Evolutionary conservation across 495 filamentous ascomycete genomes (phyloP).

Genomic region (Podospora australis): DNA sequence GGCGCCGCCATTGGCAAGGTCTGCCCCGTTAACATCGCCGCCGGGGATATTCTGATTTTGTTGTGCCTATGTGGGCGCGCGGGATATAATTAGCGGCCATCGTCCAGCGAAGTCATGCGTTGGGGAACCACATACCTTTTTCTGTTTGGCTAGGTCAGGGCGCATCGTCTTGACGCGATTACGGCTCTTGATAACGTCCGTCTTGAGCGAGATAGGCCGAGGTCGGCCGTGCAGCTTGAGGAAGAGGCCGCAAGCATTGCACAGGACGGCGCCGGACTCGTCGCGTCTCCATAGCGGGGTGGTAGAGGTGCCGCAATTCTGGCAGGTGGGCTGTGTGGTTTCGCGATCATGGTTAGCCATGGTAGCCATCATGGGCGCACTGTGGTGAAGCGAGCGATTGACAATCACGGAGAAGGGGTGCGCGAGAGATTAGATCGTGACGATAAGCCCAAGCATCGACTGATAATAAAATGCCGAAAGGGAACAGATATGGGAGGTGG

Average conservation of each 20-base stretch:
- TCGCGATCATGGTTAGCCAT: constrained; percentile 50
- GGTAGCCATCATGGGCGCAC: constrained; percentile 28
- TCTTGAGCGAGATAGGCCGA: constrained; percentile 93
- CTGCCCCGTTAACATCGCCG: constrained; percentile 29
- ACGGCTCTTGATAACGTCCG: constrained; percentile 98
- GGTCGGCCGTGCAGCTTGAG: constrained; percentile 92
- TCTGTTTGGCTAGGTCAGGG: constrained; percentile 70
- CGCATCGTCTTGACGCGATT: constrained; percentile 90
- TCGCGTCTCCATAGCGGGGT: constrained; percentile 96
- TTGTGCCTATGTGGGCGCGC: constrained; percentile 7
- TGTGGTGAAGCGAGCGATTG: constrained; percentile 9
- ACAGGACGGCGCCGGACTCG: constrained; percentile 93
- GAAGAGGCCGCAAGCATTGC: constrained; percentile 97
- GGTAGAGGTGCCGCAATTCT: constrained; percentile 93
- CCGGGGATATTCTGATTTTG: constrained; percentile 40
- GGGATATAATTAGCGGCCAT: background rate
- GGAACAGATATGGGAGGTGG: constrained; percentile 1
- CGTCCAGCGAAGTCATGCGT: too few relatives aligned
- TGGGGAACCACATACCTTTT: constrained; percentile 57
- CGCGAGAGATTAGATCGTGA: constrained; percentile 26
- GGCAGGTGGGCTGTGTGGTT: constrained; percentile 84
- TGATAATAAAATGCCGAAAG: constrained; percentile 6
- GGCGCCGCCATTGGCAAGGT: constrained; percentile 27
- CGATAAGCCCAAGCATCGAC: constrained; percentile 23
- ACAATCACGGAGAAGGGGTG: constrained; percentile 8